Base-by-base conservation (phyloP, 257 asterid genomes). In the Ballota nigra region DNA sequence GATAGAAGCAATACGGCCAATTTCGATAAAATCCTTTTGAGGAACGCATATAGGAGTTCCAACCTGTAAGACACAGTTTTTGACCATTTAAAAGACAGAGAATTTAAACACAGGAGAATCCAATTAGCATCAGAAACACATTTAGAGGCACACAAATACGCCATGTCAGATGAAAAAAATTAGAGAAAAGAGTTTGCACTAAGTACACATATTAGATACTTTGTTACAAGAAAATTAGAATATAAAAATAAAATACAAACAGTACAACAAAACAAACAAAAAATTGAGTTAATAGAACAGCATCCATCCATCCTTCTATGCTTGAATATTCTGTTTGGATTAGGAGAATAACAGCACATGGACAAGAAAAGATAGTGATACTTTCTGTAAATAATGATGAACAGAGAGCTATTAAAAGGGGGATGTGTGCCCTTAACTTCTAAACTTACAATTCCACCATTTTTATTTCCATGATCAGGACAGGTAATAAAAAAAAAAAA, bases 41-140 rank as follows among this genome's bases (percentile, higher is more conserved):
- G 98, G 98, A 80, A 95, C 86, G 69, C 98, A 92, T 45, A 95
- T 49, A 24, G 96, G 97, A 66, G 97, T 92, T 59, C 97, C 97
- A 66, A 86, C 31, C 87, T 84, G 86, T 43, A 45, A 16, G 52
- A 40, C 62, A 29, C 61, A 28, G 61, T 24, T 51, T 52, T 66
- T 51, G 10, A 15, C 29, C 4, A 55, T 49, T 73, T 11, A n/a
- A 72, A 65, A 5, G 66, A 28, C 69, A 69, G 2, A 31, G 22
- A 58, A 43, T 43, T 66, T 64, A 59, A 51, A 36, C 4, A 63
- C 49, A 36, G 24, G 26, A 68, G 9, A 55, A 19, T 24, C n/a
- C 61, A 60, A 52, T 51, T 49, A 57, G 43, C 58, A n/a, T 36
- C 63, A 26, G 36, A 22, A 7, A 41, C 4, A 45, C 18, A 68